These are phyloP conservation scores for Actinomortierella wolfii DNA, from an alignment of 371 early-diverging fungal species.

Conservation along the genomic window DNA sequence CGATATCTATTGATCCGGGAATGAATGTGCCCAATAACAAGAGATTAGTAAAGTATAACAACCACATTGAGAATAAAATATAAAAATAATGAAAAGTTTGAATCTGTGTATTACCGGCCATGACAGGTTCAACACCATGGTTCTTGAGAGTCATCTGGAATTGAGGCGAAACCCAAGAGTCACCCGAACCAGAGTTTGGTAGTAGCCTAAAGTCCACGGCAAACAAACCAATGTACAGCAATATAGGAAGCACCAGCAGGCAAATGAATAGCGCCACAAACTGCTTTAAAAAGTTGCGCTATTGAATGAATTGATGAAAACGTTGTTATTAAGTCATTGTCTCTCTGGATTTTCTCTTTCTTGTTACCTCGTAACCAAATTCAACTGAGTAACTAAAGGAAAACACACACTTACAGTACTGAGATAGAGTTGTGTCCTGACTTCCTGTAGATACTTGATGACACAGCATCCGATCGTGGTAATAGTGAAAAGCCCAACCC, in stretches of 20 bases:
- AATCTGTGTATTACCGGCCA: conserved; percentile 17
- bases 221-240: conserved; percentile 80
- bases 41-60: too few species aligned
- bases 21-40: too few species aligned
- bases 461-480: conserved; percentile 80
- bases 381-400: not conserved
- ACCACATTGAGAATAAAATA: too few species aligned
- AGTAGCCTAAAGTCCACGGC: conserved; percentile 78
- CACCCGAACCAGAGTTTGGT: conserved; percentile 74
- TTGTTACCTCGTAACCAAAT: not conserved
- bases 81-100: too few species aligned
- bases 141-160: conserved; percentile 67
- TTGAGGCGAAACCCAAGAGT: conserved; percentile 74
- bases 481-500: conserved; percentile 98
- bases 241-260: conserved; percentile 79
- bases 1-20: conserved; percentile 61
- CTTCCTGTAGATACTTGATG: conserved; percentile 31
- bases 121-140: conserved; percentile 23
- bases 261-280: conserved; percentile 62
- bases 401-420: conserved; percentile 14
- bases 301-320: not conserved
- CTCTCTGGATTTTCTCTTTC: not conserved
- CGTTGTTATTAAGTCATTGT: not conserved
- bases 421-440: conserved; percentile 25
- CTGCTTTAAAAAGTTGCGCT: conserved; percentile 50